Base-by-base conservation (phyloP, 306 rosid genomes). In the Pyrus communis region DNA sequence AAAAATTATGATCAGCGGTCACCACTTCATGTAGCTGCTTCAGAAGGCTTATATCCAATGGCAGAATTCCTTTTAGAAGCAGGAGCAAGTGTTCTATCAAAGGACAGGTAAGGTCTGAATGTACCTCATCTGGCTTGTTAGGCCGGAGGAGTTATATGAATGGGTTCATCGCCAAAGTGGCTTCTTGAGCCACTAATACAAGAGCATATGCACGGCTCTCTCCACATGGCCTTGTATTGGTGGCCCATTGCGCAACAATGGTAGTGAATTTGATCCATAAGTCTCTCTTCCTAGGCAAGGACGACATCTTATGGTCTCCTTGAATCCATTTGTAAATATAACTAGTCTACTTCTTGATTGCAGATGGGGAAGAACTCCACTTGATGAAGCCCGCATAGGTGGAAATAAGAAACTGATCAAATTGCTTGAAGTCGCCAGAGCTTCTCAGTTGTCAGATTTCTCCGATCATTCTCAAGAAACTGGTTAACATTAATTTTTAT, bases 361-460 rank as follows among this genome's bases (percentile, higher is more conserved):
- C 82, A 90, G 96, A 70, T 90, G 91, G 96, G 93, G 93, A n/a
- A 88, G 81, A 57, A 88, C 91, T 70, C 89, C 96, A 13, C 77
- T 90, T 60, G 91, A 88, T 67, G 92, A 86, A 76, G 89, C 89
- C 70, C 86, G 75, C 43, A 78, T 74, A 0, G 79, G 88, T 9
- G 96, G 91, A 78, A 77, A 85, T 78, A 84, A 71, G 82, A 85
- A 80, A 33, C 71, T 88, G 78, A 78, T 88, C 70, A 81, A 83
- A 81, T 75, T 88, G 78, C 87, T 90, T n/a, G 87, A 90, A 76
- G 80, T 58, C 70, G 86, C 88, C 23, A 86, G 81, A 78, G 31
- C 78, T 70, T 83, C 86, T 58, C 89, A 83, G 65, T 76, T 88
- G 14, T 83, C 86, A 30, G 5, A 67, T 43, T 76, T 88, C 17